Evolutionary conservation across 2,329 filamentous ascomycete genomes (phyloP).

Genomic region (Colletotrichum lini): DNA sequence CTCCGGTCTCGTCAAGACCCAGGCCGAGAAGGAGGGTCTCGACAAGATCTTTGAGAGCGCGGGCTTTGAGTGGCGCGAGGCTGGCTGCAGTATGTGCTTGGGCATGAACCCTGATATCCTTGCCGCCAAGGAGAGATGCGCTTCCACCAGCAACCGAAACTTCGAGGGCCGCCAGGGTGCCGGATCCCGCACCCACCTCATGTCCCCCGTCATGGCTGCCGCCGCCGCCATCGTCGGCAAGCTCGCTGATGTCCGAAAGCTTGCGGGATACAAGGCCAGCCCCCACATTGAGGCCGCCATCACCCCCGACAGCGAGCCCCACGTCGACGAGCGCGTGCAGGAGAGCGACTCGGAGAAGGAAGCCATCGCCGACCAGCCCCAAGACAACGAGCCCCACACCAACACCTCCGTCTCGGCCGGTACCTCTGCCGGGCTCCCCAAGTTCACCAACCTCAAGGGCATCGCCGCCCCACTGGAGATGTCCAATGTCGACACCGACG

Average conservation of each 20-base stretch:
- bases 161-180: constrained; percentile 98
- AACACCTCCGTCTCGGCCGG: constrained; percentile 56
- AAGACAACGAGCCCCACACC: constrained; percentile 77
- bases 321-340: constrained; percentile 67
- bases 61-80: constrained; percentile 98
- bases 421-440: constrained; percentile 74
- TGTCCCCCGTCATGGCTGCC: constrained; percentile 98
- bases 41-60: constrained; percentile 93
- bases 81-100: constrained; percentile 98
- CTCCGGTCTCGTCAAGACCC: constrained; percentile 92
- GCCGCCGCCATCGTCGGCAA: constrained; percentile 91
- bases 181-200: constrained; percentile 90
- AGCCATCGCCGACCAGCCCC: constrained; percentile 69
- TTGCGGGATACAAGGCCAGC: constrained; percentile 70
- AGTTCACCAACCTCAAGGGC: constrained; percentile 87
- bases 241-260: constrained; percentile 90
- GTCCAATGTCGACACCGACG: constrained; percentile 97
- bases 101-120: constrained; percentile 99
- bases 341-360: constrained; percentile 68
- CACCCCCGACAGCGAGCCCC: constrained; percentile 58
- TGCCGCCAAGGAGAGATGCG: constrained; percentile 91
- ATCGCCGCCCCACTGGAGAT: constrained; percentile 90
- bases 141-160: constrained; percentile 96
- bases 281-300: constrained; percentile 72
- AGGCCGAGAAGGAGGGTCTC: constrained; percentile 91